Evolutionary conservation across 2,329 filamentous ascomycete genomes (phyloP).

Genomic region (Rhynchosporium agropyri): DNA sequence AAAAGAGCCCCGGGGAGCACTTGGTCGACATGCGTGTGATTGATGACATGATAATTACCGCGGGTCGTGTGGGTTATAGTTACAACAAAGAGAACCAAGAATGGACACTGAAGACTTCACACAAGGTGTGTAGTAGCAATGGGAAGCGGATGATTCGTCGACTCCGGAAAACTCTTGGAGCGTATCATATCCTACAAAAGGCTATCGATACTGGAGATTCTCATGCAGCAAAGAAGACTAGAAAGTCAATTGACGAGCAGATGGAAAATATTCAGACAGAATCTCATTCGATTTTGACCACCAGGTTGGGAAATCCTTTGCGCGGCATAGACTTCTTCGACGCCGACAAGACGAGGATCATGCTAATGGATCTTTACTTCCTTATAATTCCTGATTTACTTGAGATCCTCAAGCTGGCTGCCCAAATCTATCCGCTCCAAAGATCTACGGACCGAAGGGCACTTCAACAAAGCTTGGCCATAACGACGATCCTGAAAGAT

Average conservation of each 20-base stretch:
- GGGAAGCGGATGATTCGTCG: conserved; percentile 2
- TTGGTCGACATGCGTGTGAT: conserved; percentile 13
- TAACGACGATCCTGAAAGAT: conserved; percentile 4
- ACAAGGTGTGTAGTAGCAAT: not conserved
- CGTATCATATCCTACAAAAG: not conserved
- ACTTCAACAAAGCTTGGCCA: not conserved
- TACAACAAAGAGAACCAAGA: not conserved
- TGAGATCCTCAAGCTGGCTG: not conserved
- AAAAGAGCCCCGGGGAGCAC: not conserved
- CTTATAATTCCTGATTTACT: conserved; percentile 11
- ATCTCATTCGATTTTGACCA: conserved; percentile 1
- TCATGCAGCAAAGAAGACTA: not conserved
- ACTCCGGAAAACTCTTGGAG: not conserved
- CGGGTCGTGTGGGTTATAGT: conserved; percentile 17
- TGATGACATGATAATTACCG: conserved; percentile 17
- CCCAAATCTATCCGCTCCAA: conserved; percentile 9
- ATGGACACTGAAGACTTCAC: not conserved
- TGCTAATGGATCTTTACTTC: conserved; percentile 19
- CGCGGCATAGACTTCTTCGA: not conserved
- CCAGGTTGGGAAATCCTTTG: conserved; percentile 4
- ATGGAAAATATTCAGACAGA: not conserved
- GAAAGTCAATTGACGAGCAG: not conserved
- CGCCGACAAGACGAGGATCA: not conserved
- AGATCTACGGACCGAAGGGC: not conserved
- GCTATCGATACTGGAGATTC: not conserved